Evolutionary conservation across 352 stramenopile genomes (phyloP).

Genomic region (Elongisporangium anandrum): DNA sequence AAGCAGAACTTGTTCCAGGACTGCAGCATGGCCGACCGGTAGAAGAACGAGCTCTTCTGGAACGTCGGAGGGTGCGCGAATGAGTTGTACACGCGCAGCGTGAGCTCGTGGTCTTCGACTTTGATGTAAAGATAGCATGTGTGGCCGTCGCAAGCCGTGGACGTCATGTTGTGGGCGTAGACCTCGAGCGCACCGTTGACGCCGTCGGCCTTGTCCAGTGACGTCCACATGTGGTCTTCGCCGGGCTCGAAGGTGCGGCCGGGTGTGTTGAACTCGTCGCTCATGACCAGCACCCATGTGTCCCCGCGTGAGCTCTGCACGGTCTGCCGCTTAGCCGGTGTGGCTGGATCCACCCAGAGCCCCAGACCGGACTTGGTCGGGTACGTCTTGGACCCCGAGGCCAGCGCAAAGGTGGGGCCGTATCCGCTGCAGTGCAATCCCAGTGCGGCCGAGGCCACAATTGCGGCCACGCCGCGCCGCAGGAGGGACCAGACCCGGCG

Average conservation of each 20-base stretch:
- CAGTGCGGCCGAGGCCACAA: no score
- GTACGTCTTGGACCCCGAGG: slow-evolving; percentile 10
- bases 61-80: slow-evolving; percentile 45
- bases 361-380: slow-evolving; percentile 46
- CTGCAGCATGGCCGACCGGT: slow-evolving; percentile 85
- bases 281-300: slow-evolving; percentile 80
- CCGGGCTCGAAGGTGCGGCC: slow-evolving; percentile 87
- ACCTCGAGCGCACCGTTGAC: slow-evolving; percentile 91
- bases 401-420: no score
- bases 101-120: slow-evolving; percentile 35
- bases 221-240: slow-evolving; percentile 91
- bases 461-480: no score
- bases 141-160: slow-evolving; percentile 42
- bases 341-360: slow-evolving; percentile 49
- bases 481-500: no score
- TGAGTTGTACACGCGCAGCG: slow-evolving; percentile 48
- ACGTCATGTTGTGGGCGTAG: slow-evolving; percentile 88
- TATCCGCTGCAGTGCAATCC: no score
- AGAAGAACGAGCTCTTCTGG: slow-evolving; percentile 36
- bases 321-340: slow-evolving; percentile 24
- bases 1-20: slow-evolving; percentile 96
- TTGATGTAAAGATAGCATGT: slow-evolving; percentile 67
- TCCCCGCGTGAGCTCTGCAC: slow-evolving; percentile 38
- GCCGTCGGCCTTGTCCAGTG: slow-evolving; percentile 92
- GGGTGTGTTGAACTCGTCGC: slow-evolving; percentile 90